Evolutionary conservation across 2,329 filamentous ascomycete species (phyloP).

Genomic region (Nemania sp.): DNA sequence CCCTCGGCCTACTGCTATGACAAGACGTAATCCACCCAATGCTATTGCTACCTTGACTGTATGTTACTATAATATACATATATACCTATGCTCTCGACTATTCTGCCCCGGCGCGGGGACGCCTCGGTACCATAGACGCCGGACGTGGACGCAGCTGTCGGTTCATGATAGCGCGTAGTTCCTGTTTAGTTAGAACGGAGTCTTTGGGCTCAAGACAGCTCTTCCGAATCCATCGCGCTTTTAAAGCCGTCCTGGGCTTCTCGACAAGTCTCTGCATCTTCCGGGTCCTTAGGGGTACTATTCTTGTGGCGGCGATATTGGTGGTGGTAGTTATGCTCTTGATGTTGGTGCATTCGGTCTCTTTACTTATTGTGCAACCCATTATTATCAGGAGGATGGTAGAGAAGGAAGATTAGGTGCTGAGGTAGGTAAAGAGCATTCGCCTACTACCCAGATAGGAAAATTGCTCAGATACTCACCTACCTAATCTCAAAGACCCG

Average conservation of each 20-base stretch:
- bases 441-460: neutral
- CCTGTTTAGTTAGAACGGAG: neutral
- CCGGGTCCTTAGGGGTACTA: neutral
- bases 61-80: too few relatives aligned
- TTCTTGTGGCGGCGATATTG: neutral
- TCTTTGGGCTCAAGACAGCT: too few relatives aligned
- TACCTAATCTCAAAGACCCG: neutral
- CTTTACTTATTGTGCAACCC: constrained; percentile 29
- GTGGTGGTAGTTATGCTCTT: neutral
- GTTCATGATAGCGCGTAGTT: constrained; percentile 7
- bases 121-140: neutral
- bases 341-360: neutral
- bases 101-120: neutral
- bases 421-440: neutral
- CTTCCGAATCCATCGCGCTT: neutral
- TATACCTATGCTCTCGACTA: neutral
- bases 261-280: neutral
- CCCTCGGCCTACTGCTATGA: too few relatives aligned
- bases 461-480: neutral
- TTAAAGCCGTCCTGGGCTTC: neutral
- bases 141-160: constrained; percentile 7
- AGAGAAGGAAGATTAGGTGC: neutral
- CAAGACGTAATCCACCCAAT: too few relatives aligned
- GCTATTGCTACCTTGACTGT: too few relatives aligned
- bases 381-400: constrained; percentile 12